These are phyloP conservation scores for Sclerotinia spermophila DNA, from an alignment of 2,329 filamentous ascomycete genomes.

Conservation along the genomic window DNA sequence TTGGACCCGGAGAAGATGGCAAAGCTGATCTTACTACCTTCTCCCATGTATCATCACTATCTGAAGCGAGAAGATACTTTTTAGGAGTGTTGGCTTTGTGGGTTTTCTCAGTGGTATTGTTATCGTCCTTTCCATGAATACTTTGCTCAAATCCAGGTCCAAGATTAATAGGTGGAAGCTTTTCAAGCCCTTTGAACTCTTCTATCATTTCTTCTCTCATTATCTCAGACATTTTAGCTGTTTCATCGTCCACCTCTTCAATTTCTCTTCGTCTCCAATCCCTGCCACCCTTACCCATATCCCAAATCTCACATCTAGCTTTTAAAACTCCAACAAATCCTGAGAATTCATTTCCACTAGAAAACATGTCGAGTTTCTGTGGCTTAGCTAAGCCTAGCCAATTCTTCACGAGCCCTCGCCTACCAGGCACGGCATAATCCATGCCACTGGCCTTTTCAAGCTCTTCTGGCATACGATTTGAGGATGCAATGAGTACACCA, in stretches of 20 bases:
- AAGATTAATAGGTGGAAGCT: slow-evolving; percentile 12
- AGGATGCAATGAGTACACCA: slow-evolving; percentile 75
- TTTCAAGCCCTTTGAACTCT: slow-evolving; percentile 23
- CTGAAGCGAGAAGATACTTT: slow-evolving; percentile 31
- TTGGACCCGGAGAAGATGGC: slow-evolving; percentile 25
- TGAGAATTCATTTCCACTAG: slow-evolving; percentile 67
- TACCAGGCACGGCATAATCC: slow-evolving; percentile 55
- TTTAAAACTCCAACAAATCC: slow-evolving; percentile 72
- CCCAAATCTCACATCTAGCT: slow-evolving; percentile 77
- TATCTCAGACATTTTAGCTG: slow-evolving; percentile 32
- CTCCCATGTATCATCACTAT: slow-evolving; percentile 30
- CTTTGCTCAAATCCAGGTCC: slow-evolving; percentile 15
- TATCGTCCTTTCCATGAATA: neutral
- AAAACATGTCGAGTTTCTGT: slow-evolving; percentile 40
- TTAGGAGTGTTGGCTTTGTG: slow-evolving; percentile 26
- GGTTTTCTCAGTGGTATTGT: slow-evolving; percentile 15
- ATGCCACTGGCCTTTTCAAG: slow-evolving; percentile 70
- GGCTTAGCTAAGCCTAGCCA: slow-evolving; percentile 44
- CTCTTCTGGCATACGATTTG: slow-evolving; percentile 81
- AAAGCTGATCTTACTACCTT: slow-evolving; percentile 26
- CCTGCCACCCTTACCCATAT: slow-evolving; percentile 66
- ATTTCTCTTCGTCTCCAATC: slow-evolving; percentile 65
- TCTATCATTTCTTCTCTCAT: slow-evolving; percentile 37
- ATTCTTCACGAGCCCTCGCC: slow-evolving; percentile 49
- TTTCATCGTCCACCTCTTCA: slow-evolving; percentile 34